Evolutionary conservation across 2,329 filamentous ascomycete species (phyloP).

Genomic region (Shiraia bambusicola): DNA sequence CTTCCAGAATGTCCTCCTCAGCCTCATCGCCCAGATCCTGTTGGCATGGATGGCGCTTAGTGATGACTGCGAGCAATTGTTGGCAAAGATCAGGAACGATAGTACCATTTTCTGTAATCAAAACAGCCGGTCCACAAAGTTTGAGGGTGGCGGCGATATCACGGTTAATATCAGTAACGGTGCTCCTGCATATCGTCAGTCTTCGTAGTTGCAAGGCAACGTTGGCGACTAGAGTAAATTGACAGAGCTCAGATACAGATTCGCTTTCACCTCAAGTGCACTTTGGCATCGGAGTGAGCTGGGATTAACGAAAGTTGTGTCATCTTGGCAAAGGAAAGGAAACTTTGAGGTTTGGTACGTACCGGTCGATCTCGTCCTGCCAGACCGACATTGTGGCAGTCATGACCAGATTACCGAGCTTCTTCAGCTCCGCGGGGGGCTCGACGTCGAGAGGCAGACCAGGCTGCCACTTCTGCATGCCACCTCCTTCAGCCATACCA

Average conservation of each 20-base stretch:
- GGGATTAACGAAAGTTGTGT: conserved; percentile 88
- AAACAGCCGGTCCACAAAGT: conserved; percentile 82
- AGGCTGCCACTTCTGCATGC: conserved; percentile 80
- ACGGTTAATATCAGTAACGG: conserved; percentile 93
- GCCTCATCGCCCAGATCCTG: conserved; percentile 81
- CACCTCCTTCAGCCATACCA: conserved; percentile 78
- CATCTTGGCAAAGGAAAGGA: conserved; percentile 60
- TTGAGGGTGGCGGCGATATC: conserved; percentile 89
- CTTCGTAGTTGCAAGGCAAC: conserved; percentile 4
- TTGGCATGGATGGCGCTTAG: conserved; percentile 89
- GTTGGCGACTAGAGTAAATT: conserved; percentile 43
- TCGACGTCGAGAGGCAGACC: conserved; percentile 81
- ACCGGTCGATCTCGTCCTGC: conserved; percentile 91
- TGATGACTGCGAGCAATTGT: conserved; percentile 76
- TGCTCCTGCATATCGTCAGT: conserved; percentile 59
- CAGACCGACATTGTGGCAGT: conserved; percentile 81
- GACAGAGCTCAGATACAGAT: conserved; percentile 57
- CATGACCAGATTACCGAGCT: conserved; percentile 83
- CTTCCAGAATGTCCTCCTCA: conserved; percentile 65
- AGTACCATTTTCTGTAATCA: conserved; percentile 64
- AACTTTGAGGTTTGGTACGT: conserved; percentile 55
- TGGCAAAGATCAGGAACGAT: conserved; percentile 76
- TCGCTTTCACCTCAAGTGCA: conserved; percentile 90
- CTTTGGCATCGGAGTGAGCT: conserved; percentile 96
- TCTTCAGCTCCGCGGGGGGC: conserved; percentile 76